A percentile compares a stretch with the other conserved stretches of the same genome.
phyloP scores from a whole-genome alignment of 1,139 yeast genomes.

The Kurtzmaniella quercitrusa region DNA sequence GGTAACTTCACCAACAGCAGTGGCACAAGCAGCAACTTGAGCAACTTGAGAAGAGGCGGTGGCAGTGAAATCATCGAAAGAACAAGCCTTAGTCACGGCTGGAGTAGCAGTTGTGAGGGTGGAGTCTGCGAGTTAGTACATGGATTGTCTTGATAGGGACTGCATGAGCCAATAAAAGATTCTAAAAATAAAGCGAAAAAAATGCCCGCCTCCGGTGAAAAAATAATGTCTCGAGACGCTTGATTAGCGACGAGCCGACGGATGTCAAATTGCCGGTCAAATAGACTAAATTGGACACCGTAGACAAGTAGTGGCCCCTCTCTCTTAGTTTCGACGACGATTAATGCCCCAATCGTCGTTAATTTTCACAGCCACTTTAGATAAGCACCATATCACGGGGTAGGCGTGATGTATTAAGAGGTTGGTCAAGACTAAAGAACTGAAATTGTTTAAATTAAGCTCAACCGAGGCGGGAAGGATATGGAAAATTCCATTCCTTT shows the following conservation, averaged over 20 bases:
- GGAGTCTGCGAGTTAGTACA: conserved; percentile 27
- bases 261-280: neutral
- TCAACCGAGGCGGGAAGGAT: no score
- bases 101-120: conserved; percentile 50
- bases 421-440: no score
- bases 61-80: conserved; percentile 56
- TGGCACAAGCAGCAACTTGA: conserved; percentile 65
- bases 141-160: neutral
- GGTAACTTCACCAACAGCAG: conserved; percentile 75
- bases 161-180: neutral
- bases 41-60: conserved; percentile 79
- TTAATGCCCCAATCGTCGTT: no score
- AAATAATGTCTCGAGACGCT: neutral
- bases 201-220: neutral
- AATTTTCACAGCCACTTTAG: no score
- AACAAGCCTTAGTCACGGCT: conserved; percentile 52
- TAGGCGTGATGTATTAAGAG: no score
- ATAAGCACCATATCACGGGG: no score
- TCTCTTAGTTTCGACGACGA: no score
- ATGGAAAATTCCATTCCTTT: no score
- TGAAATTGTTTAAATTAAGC: no score
- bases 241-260: conserved; percentile 1
- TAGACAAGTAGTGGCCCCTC: neutral
- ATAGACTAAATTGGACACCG: neutral
- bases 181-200: neutral